Conservation (phyloP, 2,329 filamentous ascomycete species). For the Hypoxylon sp. region DNA sequence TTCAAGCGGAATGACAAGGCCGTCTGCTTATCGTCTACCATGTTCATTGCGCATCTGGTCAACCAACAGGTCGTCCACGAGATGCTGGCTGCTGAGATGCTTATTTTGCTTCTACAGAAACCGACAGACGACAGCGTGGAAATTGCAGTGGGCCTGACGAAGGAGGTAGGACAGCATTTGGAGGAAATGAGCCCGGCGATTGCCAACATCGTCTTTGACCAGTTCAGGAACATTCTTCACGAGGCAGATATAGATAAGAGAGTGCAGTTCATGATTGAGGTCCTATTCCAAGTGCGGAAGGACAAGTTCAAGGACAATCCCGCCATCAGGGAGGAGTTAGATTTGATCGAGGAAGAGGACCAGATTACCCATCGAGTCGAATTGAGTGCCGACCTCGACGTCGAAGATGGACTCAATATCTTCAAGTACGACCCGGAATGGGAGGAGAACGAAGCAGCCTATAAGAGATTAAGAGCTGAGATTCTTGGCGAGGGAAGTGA, state of each 20-base stretch:
- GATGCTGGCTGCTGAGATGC: constrained; percentile 91
- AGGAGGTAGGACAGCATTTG: constrained; percentile 92
- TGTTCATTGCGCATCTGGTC: constrained; percentile 93
- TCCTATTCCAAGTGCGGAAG: constrained; percentile 95
- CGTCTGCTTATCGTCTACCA: constrained; percentile 92
- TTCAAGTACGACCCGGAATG: constrained; percentile 95
- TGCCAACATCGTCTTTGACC: constrained; percentile 91
- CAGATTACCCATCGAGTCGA: constrained; percentile 92
- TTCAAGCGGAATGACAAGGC: constrained; percentile 98
- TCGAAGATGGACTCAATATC: constrained; percentile 90
- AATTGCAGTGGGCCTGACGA: constrained; percentile 93
- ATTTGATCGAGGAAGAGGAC: constrained; percentile 97
- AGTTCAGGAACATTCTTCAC: constrained; percentile 94
- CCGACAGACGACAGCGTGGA: constrained; percentile 98
- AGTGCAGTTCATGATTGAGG: constrained; percentile 99
- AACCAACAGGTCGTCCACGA: constrained; percentile 98
- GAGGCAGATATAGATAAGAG: constrained; percentile 98
- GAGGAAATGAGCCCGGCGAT: constrained; percentile 96
- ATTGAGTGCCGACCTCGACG: constrained; percentile 86
- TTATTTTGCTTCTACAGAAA: constrained; percentile 92
- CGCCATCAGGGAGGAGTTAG: constrained; percentile 90
- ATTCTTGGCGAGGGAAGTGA: constrained; percentile 95
- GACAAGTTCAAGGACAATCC: constrained; percentile 97
- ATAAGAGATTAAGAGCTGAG: constrained; percentile 90
- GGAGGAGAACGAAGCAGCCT: constrained; percentile 91